Percentiles rank a stretch among this genome's conserved stretches.
Conservation (phyloP, 495 filamentous ascomycete species). For the Penicillium silybi region DNA sequence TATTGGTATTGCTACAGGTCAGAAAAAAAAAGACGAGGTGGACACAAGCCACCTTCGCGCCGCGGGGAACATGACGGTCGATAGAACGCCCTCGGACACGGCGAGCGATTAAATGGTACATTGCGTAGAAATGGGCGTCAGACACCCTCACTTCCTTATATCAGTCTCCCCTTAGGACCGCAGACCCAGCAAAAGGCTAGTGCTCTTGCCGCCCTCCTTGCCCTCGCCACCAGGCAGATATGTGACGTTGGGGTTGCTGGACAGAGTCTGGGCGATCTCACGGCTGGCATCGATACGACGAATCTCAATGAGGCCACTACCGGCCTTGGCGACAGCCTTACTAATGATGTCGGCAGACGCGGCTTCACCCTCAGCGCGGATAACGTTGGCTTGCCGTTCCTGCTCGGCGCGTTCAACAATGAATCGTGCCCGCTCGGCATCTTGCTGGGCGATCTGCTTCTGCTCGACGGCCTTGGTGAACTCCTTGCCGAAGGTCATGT, state of each 20-base stretch:
- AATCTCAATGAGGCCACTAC: conserved; percentile 92
- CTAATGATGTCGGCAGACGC: conserved; percentile 93
- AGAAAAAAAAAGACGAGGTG: conserved; percentile 20
- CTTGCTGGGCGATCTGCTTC: conserved; percentile 99
- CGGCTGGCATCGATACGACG: conserved; percentile 93
- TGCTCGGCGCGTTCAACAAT: conserved; percentile 99
- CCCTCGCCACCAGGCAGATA: conserved; percentile 78
- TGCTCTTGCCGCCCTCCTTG: conserved; percentile 61
- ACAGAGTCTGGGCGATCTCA: conserved; percentile 90
- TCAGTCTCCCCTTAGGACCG: conserved; percentile 33
- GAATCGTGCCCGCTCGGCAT: conserved; percentile 94
- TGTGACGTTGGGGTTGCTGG: conserved; percentile 90
- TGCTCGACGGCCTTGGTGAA: conserved; percentile 99
- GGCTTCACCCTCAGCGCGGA: conserved; percentile 94
- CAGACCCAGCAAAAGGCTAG: conserved; percentile 58
- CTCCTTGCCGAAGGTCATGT: conserved; percentile 99
- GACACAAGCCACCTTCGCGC: conserved; percentile 24
- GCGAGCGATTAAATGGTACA: conserved; percentile 33
- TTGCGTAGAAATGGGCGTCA: conserved; percentile 16
- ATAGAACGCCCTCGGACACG: conserved; percentile 19
- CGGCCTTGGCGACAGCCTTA: conserved; percentile 84
- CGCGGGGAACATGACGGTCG: conserved; percentile 29
- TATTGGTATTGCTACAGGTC: conserved; percentile 46
- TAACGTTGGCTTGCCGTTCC: conserved; percentile 97
- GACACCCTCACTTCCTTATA: conserved; percentile 14